Conservation (phyloP, 2,329 filamentous ascomycete genomes). For the Pestalotiopsis sp. region DNA sequence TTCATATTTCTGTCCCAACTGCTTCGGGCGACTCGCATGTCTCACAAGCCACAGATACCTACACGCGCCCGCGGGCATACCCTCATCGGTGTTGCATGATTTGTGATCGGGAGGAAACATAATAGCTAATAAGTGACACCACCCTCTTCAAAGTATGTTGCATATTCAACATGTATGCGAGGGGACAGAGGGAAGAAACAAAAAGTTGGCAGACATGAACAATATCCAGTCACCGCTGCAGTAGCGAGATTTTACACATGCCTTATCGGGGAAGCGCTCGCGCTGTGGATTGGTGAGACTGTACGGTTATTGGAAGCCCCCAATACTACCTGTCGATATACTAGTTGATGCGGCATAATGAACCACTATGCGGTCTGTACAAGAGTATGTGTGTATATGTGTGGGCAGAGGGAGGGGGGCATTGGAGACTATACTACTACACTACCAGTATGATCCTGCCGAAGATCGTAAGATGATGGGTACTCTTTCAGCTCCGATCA, state of each 20-base stretch:
- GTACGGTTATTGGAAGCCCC: constrained; percentile 1
- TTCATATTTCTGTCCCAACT: background rate
- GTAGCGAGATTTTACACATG: background rate
- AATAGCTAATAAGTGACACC: background rate
- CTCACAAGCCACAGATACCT: background rate
- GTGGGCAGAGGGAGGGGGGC: background rate
- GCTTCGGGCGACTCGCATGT: background rate
- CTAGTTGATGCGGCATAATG: constrained; percentile 4
- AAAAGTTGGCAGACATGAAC: background rate
- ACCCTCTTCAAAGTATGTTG: background rate
- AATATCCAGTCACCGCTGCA: constrained; percentile 1
- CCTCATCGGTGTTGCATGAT: background rate
- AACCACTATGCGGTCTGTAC: constrained; percentile 16
- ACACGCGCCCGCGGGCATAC: background rate
- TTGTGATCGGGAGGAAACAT: background rate
- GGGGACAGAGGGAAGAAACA: background rate
- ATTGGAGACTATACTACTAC: background rate
- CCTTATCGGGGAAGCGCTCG: background rate
- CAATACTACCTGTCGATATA: constrained; percentile 10
- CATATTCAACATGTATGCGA: background rate
- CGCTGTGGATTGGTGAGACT: background rate
- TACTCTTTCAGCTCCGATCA: background rate
- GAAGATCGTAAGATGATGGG: background rate
- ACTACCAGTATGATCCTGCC: constrained; percentile 11
- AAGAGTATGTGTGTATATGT: constrained; percentile 23